These are phyloP conservation scores for Aspergillus kassunensis DNA, from an alignment of 495 filamentous ascomycete species.

Conservation along the genomic window DNA sequence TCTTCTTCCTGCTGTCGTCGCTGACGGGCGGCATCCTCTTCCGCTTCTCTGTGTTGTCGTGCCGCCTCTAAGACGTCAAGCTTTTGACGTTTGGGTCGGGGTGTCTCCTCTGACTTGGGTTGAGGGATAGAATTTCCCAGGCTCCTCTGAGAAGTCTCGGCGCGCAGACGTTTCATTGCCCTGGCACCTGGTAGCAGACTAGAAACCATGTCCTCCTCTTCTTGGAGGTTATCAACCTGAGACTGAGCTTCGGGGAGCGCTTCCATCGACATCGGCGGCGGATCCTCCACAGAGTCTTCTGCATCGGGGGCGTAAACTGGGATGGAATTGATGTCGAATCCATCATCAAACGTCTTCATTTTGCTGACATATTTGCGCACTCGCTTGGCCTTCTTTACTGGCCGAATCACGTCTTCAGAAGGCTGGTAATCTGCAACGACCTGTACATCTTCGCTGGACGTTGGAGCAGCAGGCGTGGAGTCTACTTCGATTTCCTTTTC, in stretches of 20 bases:
- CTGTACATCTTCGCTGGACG: conserved; percentile 3
- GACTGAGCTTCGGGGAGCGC: conserved; percentile 11
- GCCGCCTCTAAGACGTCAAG: conserved; percentile 68
- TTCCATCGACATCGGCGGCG: conserved; percentile 28
- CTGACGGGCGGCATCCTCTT: conserved; percentile 50
- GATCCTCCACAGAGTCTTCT: conserved; percentile 8
- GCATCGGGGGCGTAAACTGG: conserved; percentile 30
- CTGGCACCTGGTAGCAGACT: conserved; percentile 65
- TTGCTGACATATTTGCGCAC: conserved; percentile 48
- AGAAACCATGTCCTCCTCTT: conserved; percentile 56
- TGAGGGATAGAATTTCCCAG: conserved; percentile 9
- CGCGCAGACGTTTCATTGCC: conserved; percentile 63
- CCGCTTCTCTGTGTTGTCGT: conserved; percentile 62
- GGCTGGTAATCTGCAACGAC: conserved; percentile 18
- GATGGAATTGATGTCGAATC: conserved; percentile 45
- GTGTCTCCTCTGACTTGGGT: conserved; percentile 19
- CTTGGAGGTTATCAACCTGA: conserved; percentile 21
- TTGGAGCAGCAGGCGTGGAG: conserved; percentile 3
- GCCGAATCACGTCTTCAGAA: conserved; percentile 13
- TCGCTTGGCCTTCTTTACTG: conserved; percentile 24
- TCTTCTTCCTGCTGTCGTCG: conserved; percentile 52
- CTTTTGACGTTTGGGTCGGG: conserved; percentile 47
- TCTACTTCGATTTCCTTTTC: conserved; percentile 12
- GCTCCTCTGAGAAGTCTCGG: conserved; percentile 23
- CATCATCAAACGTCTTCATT: conserved; percentile 73